Base-by-base conservation (phyloP, 148 eudicot genomes). In the Hydrangea macrophylla region DNA sequence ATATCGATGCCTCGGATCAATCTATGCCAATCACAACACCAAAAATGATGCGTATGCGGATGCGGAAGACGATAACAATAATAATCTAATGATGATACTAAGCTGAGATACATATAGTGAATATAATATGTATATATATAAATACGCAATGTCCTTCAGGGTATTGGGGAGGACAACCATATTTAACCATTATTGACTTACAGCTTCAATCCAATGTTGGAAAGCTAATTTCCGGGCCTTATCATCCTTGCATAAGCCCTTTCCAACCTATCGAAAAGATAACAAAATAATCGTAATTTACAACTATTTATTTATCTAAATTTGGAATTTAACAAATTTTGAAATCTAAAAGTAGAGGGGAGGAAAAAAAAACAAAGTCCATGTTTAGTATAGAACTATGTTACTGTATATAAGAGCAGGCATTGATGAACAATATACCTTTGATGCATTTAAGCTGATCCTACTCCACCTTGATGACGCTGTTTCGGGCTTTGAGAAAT, bases 1-100 rank as follows among this genome's bases (percentile, higher is more conserved):
- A 70, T 78, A 78, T 11, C 82, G 75, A 61, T 78, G 78, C 58
- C 82, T 62, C 6, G 78, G 78, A 42, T 78, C 82, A 50, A 78
- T 74, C 82, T 78, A 26, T 12, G 50, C 7, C 11, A 7, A 2
- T 26, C 18, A 60, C 30, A 26, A 63, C 17, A 25, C 10, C 31
- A 55, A 26, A 2, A 55, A 25, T 42, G 15, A 42, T 42, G n/a
- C n/a, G n/a, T n/a, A n/a, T 9, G 48, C 0, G 12, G 12, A 9
- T 5, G n/a, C 15, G 17, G 50, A 42, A 42, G 15, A 11, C 4
- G 50, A 4, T 42, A 42, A 8, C 39, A 3, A 35, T 35, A 4
- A 35, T 35, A 4, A 35, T 35, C 5, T 35, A 8, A 3, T 3
- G 39, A 35, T 35, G 5, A 35, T 35, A 8, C 8, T 35, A 35